phyloP scores from a whole-genome alignment of 495 filamentous ascomycete genomes.

The Apodospora peruviana region DNA sequence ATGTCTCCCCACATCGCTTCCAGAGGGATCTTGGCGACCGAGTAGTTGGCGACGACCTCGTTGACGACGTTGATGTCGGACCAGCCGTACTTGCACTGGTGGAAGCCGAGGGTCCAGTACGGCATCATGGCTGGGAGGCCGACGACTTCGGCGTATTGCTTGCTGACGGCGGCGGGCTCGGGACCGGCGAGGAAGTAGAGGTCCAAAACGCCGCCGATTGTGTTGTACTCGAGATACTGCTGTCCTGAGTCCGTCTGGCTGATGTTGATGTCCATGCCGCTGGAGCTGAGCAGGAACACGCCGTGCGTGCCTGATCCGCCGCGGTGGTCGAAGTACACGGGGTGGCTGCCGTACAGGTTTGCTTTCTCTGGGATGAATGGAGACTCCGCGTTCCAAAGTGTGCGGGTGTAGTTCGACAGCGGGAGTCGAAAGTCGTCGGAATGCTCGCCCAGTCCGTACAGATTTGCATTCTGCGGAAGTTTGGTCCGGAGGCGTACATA shows the following conservation, averaged over 20 bases:
- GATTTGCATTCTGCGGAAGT: constrained; percentile 59
- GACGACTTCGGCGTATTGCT: constrained; percentile 69
- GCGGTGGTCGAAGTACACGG: constrained; percentile 80
- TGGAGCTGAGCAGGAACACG: constrained; percentile 80
- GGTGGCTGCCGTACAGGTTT: constrained; percentile 81
- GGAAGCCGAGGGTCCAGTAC: constrained; percentile 82
- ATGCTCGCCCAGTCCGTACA: constrained; percentile 81
- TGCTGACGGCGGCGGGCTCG: constrained; percentile 61
- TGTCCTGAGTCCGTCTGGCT: constrained; percentile 51
- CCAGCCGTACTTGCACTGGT: constrained; percentile 83
- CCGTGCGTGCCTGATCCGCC: constrained; percentile 63
- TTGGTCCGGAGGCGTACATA: constrained; percentile 66
- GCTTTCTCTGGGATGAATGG: constrained; percentile 45
- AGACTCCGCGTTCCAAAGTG: constrained; percentile 74
- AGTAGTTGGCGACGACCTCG: constrained; percentile 76
- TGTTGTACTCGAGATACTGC: constrained; percentile 81
- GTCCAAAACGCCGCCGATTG: constrained; percentile 74
- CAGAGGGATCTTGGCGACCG: constrained; percentile 66
- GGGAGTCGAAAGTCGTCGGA: constrained; percentile 66
- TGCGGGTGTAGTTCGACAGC: constrained; percentile 67
- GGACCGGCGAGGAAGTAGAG: constrained; percentile 81
- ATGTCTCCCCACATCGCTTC: constrained; percentile 93
- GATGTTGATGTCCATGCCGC: constrained; percentile 86
- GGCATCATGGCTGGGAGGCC: constrained; percentile 72
- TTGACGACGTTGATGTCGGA: constrained; percentile 65